These are phyloP conservation scores for Penicillium chermesinum DNA, from an alignment of 495 filamentous ascomycete genomes.

Conservation along the genomic window DNA sequence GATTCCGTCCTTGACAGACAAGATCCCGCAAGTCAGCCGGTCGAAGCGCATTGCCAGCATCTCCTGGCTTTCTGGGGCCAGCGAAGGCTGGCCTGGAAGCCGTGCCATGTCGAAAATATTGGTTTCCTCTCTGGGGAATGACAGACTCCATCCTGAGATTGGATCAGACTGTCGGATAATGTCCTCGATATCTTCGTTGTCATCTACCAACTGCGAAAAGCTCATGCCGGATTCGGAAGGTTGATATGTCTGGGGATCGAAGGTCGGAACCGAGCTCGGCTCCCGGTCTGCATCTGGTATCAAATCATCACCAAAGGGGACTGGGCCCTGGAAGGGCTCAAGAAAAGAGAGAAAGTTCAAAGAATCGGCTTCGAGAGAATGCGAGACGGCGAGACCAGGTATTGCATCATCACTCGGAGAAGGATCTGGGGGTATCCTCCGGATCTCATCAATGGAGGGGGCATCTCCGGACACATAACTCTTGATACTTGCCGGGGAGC, in stretches of 20 bases:
- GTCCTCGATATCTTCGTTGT: slow-evolving; percentile 56
- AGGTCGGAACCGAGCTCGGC: slow-evolving; percentile 1
- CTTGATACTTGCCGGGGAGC: slow-evolving; percentile 17
- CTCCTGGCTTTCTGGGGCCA: slow-evolving; percentile 49
- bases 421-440: slow-evolving; percentile 1
- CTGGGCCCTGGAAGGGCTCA: slow-evolving; percentile 15
- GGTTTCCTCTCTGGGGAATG: slow-evolving; percentile 7
- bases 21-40: slow-evolving; percentile 66
- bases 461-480: slow-evolving; percentile 20
- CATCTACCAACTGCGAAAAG: slow-evolving; percentile 34
- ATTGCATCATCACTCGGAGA: slow-evolving; percentile 12
- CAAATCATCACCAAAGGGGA: slow-evolving; percentile 13
- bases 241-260: slow-evolving; percentile 3
- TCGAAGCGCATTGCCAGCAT: slow-evolving; percentile 66
- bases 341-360: slow-evolving; percentile 21
- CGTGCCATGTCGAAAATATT: slow-evolving; percentile 4
- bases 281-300: slow-evolving; percentile 7
- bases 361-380: slow-evolving; percentile 11
- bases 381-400: slow-evolving; percentile 3
- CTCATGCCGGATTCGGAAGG: slow-evolving; percentile 19
- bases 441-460: slow-evolving; percentile 16
- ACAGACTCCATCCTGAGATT: slow-evolving; percentile 25
- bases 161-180: slow-evolving; percentile 41
- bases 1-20: slow-evolving; percentile 66
- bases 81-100: slow-evolving; percentile 22